Conservation (phyloP, 176 grass and related monocot species). For the bread wheat (Triticum aestivum) region DNA sequence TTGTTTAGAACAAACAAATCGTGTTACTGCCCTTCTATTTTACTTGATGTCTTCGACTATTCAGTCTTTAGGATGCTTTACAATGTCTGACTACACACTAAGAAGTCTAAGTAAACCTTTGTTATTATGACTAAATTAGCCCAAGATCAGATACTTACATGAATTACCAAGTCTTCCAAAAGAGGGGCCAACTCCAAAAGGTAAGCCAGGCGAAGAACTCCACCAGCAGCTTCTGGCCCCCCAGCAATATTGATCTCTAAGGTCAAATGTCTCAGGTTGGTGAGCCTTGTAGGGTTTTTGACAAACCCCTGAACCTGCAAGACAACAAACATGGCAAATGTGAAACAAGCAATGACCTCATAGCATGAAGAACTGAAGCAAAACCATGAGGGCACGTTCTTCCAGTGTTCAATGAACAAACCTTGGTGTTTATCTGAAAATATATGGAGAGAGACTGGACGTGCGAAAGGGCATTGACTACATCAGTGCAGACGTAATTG, state of each 20-base stretch:
- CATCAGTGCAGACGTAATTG: no score
- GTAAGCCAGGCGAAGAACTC: background rate
- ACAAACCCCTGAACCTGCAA: background rate
- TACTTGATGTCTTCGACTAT: no score
- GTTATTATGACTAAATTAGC: background rate
- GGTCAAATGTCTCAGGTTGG: background rate
- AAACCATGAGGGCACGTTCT: background rate
- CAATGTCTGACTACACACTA: no score
- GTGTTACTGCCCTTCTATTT: no score
- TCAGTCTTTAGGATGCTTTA: no score
- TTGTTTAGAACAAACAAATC: no score
- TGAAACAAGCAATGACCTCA: background rate
- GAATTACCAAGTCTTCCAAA: slow-evolving; percentile 8
- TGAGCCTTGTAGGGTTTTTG: background rate
- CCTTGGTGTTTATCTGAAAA: background rate
- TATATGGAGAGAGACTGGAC: no score
- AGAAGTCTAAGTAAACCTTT: background rate
- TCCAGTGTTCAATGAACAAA: background rate
- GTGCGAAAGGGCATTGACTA: no score
- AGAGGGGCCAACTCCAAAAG: background rate
- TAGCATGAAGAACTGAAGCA: background rate
- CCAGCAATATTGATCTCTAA: background rate
- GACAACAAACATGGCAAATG: background rate
- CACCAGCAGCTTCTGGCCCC: background rate
- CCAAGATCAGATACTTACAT: background rate